These are phyloP conservation scores for Lichtheimia ornata DNA, from an alignment of 371 early-diverging fungal species.

Conservation along the genomic window DNA sequence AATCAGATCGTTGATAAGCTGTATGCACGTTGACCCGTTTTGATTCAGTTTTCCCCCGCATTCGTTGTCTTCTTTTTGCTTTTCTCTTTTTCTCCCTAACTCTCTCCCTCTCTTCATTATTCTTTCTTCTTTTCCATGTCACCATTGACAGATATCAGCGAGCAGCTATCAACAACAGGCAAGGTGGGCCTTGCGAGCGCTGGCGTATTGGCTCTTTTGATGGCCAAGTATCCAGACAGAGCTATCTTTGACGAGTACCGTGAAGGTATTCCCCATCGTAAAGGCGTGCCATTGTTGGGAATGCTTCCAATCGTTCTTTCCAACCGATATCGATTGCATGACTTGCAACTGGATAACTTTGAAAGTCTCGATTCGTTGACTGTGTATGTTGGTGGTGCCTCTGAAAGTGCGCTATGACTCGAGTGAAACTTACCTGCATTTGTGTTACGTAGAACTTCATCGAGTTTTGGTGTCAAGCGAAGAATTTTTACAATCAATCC, in stretches of 20 bases:
- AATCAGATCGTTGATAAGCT: no score
- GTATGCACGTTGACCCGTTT: background rate
- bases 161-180: background rate
- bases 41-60: background rate
- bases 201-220: slow-evolving; percentile 16
- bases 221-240: slow-evolving; percentile 37
- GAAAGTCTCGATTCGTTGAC: slow-evolving; percentile 19
- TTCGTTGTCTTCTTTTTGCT: background rate
- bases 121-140: background rate
- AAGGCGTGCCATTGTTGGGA: slow-evolving; percentile 37
- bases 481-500: slow-evolving; percentile 28
- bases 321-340: slow-evolving; percentile 24
- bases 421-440: background rate
- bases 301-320: slow-evolving; percentile 19
- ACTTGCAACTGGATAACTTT: slow-evolving; percentile 13
- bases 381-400: slow-evolving; percentile 8
- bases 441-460: slow-evolving; percentile 25
- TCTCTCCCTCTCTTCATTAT: background rate
- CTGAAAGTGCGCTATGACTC: background rate
- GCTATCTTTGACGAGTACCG: slow-evolving; percentile 39
- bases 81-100: background rate
- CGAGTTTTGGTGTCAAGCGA: slow-evolving; percentile 25
- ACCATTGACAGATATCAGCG: background rate
- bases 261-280: slow-evolving; percentile 21
- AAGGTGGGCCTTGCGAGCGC: slow-evolving; percentile 5